These are phyloP conservation scores for Aspergillus aculeatinus DNA, from an alignment of 2,329 filamentous ascomycete species.

Conservation along the genomic window DNA sequence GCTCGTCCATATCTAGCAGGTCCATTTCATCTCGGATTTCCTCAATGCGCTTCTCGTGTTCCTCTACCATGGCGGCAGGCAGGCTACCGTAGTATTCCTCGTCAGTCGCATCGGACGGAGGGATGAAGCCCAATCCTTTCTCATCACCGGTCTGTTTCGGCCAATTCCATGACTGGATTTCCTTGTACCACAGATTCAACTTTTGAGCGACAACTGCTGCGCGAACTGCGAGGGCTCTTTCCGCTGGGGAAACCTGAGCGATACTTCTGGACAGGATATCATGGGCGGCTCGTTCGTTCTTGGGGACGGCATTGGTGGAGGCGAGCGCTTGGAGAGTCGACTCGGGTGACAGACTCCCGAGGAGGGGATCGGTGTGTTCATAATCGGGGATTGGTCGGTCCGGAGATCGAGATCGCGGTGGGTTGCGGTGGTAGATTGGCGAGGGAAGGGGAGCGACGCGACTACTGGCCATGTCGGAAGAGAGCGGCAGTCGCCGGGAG, in stretches of 20 bases:
- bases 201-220: conserved; percentile 60
- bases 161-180: conserved; percentile 62
- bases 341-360: conserved; percentile 55
- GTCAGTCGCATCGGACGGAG: conserved; percentile 24
- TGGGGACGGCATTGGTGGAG: conserved; percentile 42
- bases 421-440: conserved; percentile 30
- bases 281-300: conserved; percentile 38
- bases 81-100: conserved; percentile 69
- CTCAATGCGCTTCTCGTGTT: conserved; percentile 71
- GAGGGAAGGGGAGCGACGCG: conserved; percentile 30
- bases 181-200: conserved; percentile 58
- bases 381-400: conserved; percentile 39
- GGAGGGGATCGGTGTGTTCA: conserved; percentile 47
- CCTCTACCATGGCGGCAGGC: conserved; percentile 60
- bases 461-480: conserved; percentile 33
- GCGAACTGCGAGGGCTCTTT: conserved; percentile 59
- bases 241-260: conserved; percentile 54
- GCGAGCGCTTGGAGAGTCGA: conserved; percentile 53
- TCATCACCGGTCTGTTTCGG: conserved; percentile 40
- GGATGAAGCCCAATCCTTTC: conserved; percentile 44
- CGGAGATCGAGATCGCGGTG: conserved; percentile 40
- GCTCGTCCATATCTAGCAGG: conserved; percentile 60
- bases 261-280: conserved; percentile 51
- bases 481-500: conserved; percentile 17
- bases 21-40: conserved; percentile 61